Base-by-base conservation (phyloP, 306 rosid genomes). In the Abrus precatorius region DNA sequence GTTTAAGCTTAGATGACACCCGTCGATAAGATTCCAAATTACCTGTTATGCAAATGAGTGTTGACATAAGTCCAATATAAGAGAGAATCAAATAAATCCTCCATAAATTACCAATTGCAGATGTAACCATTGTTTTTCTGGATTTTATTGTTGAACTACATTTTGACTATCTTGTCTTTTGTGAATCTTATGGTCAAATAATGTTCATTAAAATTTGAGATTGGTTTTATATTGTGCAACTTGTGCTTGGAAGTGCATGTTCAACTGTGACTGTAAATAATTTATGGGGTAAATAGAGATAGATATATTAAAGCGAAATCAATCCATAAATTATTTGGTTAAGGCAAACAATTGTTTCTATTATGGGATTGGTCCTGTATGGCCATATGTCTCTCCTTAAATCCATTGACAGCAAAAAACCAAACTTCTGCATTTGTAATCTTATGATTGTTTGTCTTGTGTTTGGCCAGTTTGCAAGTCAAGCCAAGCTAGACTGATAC, bases 1-100 rank as follows among this genome's bases (percentile, higher is more conserved):
- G 96, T 94, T 87, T 93, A 65, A 95, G 97, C 87, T 95, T 95
- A 65, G 97, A 87, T 34, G 98, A 89, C 73, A 95, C 87, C 69
- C 86, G 92, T 32, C 44, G 80, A 84, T 87, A 95, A 65, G 90
- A 79, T 80, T 91, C 97, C 87, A 91, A 84, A 53, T 86, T 86
- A 83, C 85, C 98, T 93, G 89, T 85, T 29, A 80, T 27, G 74
- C 60, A 81, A 84, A 78, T 77, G 44, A 74, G 43, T 14, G 30
- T 65, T 66, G 45, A 65, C 60, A 57, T n/a, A 85, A 74, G 55
- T 72, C 52, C 50, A 69, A 80, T 78, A 69, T 54, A 45, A 81
- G 67, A 33, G 80, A 66, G 65, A 67, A 79, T 59, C 76, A 78
- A 71, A 44, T n/a, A 20, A 80, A 72, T 47, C 65, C 70, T 74